phyloP scores from a whole-genome alignment of 345 rosid species.

The Balakata baccata region DNA sequence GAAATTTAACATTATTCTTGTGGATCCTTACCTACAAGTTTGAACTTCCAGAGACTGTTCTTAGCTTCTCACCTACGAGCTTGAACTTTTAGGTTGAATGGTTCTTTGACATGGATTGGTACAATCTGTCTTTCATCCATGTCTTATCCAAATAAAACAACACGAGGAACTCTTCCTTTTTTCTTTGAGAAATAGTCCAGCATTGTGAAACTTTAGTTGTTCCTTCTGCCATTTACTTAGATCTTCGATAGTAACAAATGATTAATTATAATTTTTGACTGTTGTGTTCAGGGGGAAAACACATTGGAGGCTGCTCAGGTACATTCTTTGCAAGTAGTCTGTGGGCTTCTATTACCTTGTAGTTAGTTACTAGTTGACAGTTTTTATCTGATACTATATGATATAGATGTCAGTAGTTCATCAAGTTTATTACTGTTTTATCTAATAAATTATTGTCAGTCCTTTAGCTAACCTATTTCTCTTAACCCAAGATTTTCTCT shows the following conservation, averaged over 20 bases:
- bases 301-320: slow-evolving; percentile 97
- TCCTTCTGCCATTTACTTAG: background rate
- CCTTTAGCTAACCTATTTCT: background rate
- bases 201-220: background rate
- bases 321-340: slow-evolving; percentile 7
- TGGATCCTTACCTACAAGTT: no score
- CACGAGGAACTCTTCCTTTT: background rate
- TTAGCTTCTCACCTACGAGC: no score
- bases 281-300: slow-evolving; percentile 75
- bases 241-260: slow-evolving; percentile 1
- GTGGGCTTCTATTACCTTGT: background rate
- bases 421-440: background rate
- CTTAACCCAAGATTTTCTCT: background rate
- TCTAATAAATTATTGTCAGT: background rate
- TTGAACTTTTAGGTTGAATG: no score
- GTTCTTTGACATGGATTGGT: background rate
- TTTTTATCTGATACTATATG: background rate
- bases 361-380: no score
- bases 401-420: background rate
- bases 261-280: slow-evolving; percentile 6
- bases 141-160: background rate
- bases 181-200: background rate
- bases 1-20: no score
- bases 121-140: background rate
- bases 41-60: no score